Evolutionary conservation across 305 asterid genomes (phyloP), one percentile per base, ranked within the genome.

Genomic region (Nicotiana rustica): DNA sequence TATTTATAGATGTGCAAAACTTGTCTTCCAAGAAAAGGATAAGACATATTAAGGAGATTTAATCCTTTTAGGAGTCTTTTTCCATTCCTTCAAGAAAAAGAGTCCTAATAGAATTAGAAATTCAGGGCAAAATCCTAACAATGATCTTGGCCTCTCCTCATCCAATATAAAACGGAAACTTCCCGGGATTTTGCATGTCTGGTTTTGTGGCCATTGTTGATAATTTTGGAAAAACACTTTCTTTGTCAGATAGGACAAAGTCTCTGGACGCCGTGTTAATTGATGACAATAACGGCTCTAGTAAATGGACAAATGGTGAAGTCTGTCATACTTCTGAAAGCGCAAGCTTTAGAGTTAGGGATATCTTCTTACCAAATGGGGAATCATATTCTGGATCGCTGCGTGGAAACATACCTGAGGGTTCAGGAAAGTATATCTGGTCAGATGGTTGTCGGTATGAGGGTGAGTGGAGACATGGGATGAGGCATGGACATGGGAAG

Each of bases 391-490:
- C 89, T 2, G 98, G 98, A 29, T 91, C 93, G 80, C 81, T 96
- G 35, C 91, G 84, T 41, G 92, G 95, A n/a, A 91, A 87, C 81
- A 83, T 86, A 36, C 98, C 99, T 3, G 98, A 95, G 85, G 98
- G 98, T 69, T 83, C 90, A 1, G 99, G 99, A 70, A 89, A 84
- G 83, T 97, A 93, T 84, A 66, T 82, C 41, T 97, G 99, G 99
- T 83, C 95, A 10, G 98, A 93, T 85, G 99, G 97, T 84, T 90
- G 94, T 88, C 87, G 86, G 79, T 97, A 95, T 10, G 97, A 90
- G 82, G 98, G 98, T 25, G 97, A 90, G 85, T 96, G 99, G 99
- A 88, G 93, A 84, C 62, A 90, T 70, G 98, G 99, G 89, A 90
- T 92, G 98, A 92, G 93, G 85, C 93, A 91, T 47, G 99, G 98